Base-by-base conservation (phyloP, 257 asterid genomes). In the Jasminum sambac region DNA sequence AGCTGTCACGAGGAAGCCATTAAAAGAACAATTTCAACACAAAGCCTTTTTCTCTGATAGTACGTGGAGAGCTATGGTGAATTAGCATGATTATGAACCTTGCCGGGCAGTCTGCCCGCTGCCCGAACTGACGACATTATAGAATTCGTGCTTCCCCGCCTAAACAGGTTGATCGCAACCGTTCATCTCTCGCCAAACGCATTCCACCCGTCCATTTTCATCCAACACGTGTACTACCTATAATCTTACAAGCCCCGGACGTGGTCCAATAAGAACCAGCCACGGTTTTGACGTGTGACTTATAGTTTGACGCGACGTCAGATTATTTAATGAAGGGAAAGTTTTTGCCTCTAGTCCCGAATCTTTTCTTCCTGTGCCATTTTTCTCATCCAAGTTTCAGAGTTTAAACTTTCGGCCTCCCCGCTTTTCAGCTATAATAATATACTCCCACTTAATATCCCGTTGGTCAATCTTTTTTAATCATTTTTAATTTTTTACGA, bases 141-240 rank as follows among this genome's bases (percentile, higher is more conserved):
- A 17, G 64, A 63, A 70, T 62, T 24, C 11, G 75, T 74, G 79
- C 73, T 6, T 19, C 59, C 70, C 63, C 66, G 68, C 80, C 80
- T 67, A 78, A 68, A 57, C 44, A 63, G 58, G 11, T 42, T n/a
- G 62, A 78, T 69, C 73, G 30, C 16, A 60, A 70, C 81, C 85
- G 85, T 79, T 17, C 67, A 83, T 71, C 63, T 58, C 73, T 40
- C 37, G 39, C 64, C 23, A 17, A 16, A 16, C 2, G 16, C 8
- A 26, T 64, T 59, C 79, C 85, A 86, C 86, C 74, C 78, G 86
- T 82, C 89, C 30, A 75, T 40, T 76, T 7, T 9, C 26, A 65
- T 39, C 14, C 23, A 71, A 83, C 88, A 80, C 88, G 88, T 84
- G 84, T 78, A 72, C 59, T 2, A 40, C 11, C 1, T 2, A 41